Evolutionary conservation across 73 alveolate species (phyloP).

Genomic region (Effrenium voratum): DNA sequence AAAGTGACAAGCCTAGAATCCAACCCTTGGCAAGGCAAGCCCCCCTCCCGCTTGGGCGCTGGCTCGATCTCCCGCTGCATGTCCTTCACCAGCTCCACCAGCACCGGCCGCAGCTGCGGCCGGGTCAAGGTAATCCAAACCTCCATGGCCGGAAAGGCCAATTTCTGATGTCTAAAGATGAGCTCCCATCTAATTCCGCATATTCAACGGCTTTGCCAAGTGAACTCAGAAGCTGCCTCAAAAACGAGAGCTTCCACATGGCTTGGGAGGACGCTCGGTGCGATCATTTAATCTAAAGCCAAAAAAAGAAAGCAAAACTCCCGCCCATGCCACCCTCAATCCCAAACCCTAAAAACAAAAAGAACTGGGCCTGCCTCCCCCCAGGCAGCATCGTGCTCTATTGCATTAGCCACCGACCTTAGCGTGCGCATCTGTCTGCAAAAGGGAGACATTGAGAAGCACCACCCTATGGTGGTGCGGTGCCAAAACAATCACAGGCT

Average conservation of each 20-base stretch:
- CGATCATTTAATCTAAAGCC: no score
- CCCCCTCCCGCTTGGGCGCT: background rate
- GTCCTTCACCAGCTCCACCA: constrained; percentile 44
- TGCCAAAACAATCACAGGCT: no score
- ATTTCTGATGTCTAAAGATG: no score
- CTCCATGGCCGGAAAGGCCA: no score
- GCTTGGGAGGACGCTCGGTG: no score
- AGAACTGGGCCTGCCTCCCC: constrained; percentile 38
- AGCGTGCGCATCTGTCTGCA: no score
- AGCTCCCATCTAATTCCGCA: no score
- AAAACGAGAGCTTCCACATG: no score
- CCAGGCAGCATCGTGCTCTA: constrained; percentile 89
- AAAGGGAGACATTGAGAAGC: no score
- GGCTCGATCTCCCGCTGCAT: constrained; percentile 76
- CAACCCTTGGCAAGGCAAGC: background rate
- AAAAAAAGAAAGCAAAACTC: background rate
- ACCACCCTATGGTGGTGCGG: no score
- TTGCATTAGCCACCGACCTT: constrained; percentile 63
- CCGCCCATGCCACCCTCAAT: background rate
- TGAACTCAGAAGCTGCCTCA: no score
- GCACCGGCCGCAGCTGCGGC: constrained; percentile 81
- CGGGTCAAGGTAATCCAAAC: constrained; percentile 64
- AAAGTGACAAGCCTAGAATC: background rate
- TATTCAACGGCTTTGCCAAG: no score
- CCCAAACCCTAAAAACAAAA: background rate